A percentile compares a stretch with the other conserved stretches of the same genome.
These are phyloP conservation scores for Colletotrichum costaricense DNA, from an alignment of 2,329 filamentous ascomycete genomes.

Conservation along the genomic window DNA sequence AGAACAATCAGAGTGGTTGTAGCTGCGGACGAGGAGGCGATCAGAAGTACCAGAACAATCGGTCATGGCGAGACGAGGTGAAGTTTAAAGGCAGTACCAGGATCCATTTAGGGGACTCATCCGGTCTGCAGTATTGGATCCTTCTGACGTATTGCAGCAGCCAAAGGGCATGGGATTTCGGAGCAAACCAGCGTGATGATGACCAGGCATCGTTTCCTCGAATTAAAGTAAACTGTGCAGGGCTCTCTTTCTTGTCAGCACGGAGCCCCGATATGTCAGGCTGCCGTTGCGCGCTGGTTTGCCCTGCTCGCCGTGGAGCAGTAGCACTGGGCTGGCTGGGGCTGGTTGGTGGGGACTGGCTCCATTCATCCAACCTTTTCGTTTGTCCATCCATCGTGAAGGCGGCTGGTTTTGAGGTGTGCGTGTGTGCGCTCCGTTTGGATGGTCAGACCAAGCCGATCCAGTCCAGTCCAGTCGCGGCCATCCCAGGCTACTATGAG, in stretches of 20 bases:
- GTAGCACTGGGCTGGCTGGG: conserved; percentile 7
- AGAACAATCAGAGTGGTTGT: not conserved
- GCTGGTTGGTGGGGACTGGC: conserved; percentile 13
- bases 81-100: not conserved
- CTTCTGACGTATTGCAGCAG: conserved; percentile 26
- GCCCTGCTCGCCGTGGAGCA: conserved; percentile 4
- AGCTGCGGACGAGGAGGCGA: not conserved
- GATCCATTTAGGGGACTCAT: conserved; percentile 4
- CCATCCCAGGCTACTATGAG: not conserved
- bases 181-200: not conserved
- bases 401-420: not conserved
- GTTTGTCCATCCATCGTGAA: conserved; percentile 7
- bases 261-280: not conserved
- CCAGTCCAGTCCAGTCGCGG: not conserved
- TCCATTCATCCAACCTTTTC: conserved; percentile 14
- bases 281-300: not conserved
- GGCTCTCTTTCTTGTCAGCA: conserved; percentile 24
- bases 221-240: conserved; percentile 3
- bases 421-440: not conserved
- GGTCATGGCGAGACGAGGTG: not conserved
- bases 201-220: conserved; percentile 8
- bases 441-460: conserved; percentile 1
- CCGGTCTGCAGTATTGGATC: not conserved
- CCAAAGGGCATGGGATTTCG: conserved; percentile 4
- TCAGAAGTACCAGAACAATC: not conserved